Conservation (phyloP, 1,284 basidiomycete species). For the Agroathelia rolfsii region DNA sequence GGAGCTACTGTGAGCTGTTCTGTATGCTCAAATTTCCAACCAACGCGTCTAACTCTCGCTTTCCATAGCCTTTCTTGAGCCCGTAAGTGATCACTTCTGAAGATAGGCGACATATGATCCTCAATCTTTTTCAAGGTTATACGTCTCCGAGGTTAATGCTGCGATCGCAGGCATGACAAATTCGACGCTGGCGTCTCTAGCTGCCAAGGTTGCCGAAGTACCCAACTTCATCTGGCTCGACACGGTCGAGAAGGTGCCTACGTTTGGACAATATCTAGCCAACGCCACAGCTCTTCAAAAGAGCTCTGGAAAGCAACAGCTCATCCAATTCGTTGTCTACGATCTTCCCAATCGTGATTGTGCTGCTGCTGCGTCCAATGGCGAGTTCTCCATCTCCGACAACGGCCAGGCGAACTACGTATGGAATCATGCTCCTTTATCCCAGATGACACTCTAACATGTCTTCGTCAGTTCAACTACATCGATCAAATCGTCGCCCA, state of each 20-base stretch:
- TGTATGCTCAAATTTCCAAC: not conserved
- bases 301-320: slow-evolving; percentile 35
- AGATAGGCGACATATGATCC: not conserved
- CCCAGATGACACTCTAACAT: too few species aligned
- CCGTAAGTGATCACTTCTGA: not conserved
- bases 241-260: slow-evolving; percentile 38
- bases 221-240: slow-evolving; percentile 58
- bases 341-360: slow-evolving; percentile 50
- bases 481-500: slow-evolving; percentile 52
- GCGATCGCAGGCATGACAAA: slow-evolving; percentile 42
- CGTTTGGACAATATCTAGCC: slow-evolving; percentile 43
- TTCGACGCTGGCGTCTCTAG: slow-evolving; percentile 36
- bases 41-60: not conserved
- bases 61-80: too few species aligned
- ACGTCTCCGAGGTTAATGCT: slow-evolving; percentile 38
- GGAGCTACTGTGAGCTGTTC: slow-evolving; percentile 29
- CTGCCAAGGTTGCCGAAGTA: slow-evolving; percentile 39
- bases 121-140: slow-evolving; percentile 23
- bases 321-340: slow-evolving; percentile 56
- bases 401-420: slow-evolving; percentile 47
- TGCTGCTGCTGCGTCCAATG: slow-evolving; percentile 53
- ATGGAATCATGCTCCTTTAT: too few species aligned
- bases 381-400: slow-evolving; percentile 51
- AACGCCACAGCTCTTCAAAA: slow-evolving; percentile 34
- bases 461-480: too few species aligned